A percentile compares a stretch with the other conserved stretches of the same genome.
Evolutionary conservation across 257 asterid species (phyloP).

Genomic region (Nicotiana attenuata): DNA sequence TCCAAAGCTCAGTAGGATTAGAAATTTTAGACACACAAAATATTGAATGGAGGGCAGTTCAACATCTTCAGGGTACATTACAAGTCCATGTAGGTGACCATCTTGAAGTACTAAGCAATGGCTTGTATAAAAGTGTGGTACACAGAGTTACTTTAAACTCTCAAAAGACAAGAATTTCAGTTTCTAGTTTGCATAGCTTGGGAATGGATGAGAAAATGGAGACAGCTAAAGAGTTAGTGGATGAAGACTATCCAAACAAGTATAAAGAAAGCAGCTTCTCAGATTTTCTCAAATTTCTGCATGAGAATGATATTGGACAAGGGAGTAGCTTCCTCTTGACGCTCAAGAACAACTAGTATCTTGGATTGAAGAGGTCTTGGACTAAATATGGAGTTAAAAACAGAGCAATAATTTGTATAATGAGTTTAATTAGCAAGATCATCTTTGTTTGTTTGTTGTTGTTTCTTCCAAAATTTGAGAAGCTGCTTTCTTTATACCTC

Average conservation of each 20-base stretch:
- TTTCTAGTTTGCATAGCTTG: constrained; percentile 42
- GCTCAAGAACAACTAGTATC: constrained; percentile 15
- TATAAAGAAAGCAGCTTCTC: constrained; percentile 42
- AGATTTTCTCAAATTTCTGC: constrained; percentile 37
- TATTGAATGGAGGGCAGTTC: constrained; percentile 28
- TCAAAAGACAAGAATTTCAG: constrained; percentile 31
- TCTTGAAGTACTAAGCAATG: constrained; percentile 48
- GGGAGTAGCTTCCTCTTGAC: constrained; percentile 33
- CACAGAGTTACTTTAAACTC: constrained; percentile 26
- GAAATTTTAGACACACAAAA: constrained; percentile 20
- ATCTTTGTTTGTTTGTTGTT: no score
- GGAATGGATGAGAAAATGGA: constrained; percentile 43
- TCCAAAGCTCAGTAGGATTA: constrained; percentile 32
- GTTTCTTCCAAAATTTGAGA: not conserved
- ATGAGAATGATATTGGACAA: constrained; percentile 30
- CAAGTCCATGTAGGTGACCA: constrained; percentile 50
- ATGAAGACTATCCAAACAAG: constrained; percentile 21
- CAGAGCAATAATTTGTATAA: not conserved
- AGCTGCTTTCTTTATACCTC: not conserved
- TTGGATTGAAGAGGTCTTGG: not conserved
- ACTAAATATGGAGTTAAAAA: no score
- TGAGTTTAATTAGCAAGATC: not conserved
- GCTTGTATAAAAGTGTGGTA: constrained; percentile 33
- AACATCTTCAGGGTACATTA: constrained; percentile 13
- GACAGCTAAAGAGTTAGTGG: constrained; percentile 30